Percentiles rank a stretch among this genome's conserved stretches.
These are phyloP conservation scores for Fraxinus greggii DNA, from an alignment of 305 asterid genomes.

Conservation along the genomic window DNA sequence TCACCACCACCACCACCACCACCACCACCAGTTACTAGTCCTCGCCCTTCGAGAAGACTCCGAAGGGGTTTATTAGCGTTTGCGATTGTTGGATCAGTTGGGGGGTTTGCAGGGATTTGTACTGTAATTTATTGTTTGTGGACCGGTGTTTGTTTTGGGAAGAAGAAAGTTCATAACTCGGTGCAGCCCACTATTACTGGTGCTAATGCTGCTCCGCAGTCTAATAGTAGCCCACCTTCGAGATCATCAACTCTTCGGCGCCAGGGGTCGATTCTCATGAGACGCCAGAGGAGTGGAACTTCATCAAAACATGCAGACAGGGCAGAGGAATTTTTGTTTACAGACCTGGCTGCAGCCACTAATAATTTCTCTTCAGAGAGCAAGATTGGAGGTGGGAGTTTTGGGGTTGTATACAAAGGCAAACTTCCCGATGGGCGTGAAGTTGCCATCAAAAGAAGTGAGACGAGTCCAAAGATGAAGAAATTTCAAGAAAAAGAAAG, in stretches of 20 bases:
- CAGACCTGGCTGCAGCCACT: slow-evolving; percentile 69
- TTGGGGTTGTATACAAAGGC: slow-evolving; percentile 81
- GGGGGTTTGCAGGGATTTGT: slow-evolving; percentile 71
- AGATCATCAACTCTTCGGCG: slow-evolving; percentile 82
- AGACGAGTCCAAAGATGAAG: slow-evolving; percentile 53
- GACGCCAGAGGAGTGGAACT: slow-evolving; percentile 93
- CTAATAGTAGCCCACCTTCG: slow-evolving; percentile 62
- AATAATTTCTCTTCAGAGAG: slow-evolving; percentile 59
- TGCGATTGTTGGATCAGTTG: slow-evolving; percentile 78
- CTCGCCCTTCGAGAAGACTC: slow-evolving; percentile 39
- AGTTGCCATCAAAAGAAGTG: slow-evolving; percentile 84
- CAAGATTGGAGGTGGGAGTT: slow-evolving; percentile 90
- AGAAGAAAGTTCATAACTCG: slow-evolving; percentile 83
- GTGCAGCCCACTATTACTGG: slow-evolving; percentile 77
- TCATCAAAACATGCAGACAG: slow-evolving; percentile 72
- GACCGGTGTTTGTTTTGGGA: slow-evolving; percentile 73
- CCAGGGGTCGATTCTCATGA: slow-evolving; percentile 72
- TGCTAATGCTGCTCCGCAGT: slow-evolving; percentile 31
- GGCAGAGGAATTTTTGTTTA: slow-evolving; percentile 72
- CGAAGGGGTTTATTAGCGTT: slow-evolving; percentile 65
- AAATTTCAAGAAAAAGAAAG: slow-evolving; percentile 87
- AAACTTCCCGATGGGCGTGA: slow-evolving; percentile 69
- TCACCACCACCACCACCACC: slow-evolving; percentile 23
- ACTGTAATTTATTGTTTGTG: slow-evolving; percentile 67
- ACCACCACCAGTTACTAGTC: slow-evolving; percentile 19